These are phyloP conservation scores for Oryza officinalis DNA, from an alignment of 176 grass and related monocot species.

Conservation along the genomic window DNA sequence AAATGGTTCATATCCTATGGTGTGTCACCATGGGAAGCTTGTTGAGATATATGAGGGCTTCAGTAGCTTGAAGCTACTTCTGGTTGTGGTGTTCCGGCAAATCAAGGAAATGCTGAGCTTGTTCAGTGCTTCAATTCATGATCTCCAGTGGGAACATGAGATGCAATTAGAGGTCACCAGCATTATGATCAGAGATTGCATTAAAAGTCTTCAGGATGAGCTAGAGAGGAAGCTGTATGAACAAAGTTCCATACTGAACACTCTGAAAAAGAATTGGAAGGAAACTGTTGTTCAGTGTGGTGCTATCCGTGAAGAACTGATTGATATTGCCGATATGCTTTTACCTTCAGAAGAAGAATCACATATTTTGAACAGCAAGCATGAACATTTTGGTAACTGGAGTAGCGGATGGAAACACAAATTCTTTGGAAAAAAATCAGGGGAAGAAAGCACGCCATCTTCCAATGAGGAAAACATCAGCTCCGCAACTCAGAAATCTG, in stretches of 20 bases:
- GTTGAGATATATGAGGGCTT: constrained; percentile 62
- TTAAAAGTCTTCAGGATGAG: constrained; percentile 64
- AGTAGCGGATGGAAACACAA: constrained; percentile 72
- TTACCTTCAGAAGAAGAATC: constrained; percentile 58
- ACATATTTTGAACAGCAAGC: constrained; percentile 20
- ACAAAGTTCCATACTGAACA: constrained; percentile 58
- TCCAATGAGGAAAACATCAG: constrained; percentile 41
- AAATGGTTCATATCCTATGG: constrained; percentile 9
- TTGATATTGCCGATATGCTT: constrained; percentile 61
- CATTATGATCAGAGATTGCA: constrained; percentile 69
- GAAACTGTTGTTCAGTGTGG: constrained; percentile 63
- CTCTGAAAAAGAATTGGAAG: constrained; percentile 64
- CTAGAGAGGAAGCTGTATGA: constrained; percentile 67
- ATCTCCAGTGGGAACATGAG: constrained; percentile 69
- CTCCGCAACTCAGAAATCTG: constrained; percentile 49
- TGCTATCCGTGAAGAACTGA: constrained; percentile 69
- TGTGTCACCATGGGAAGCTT: constrained; percentile 30
- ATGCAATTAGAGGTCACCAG: constrained; percentile 72
- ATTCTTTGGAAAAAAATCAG: constrained; percentile 46
- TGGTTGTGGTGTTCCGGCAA: constrained; percentile 64
- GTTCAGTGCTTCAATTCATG: constrained; percentile 49
- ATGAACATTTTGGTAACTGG: constrained; percentile 56
- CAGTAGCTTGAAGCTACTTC: constrained; percentile 48
- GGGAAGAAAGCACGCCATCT: constrained; percentile 47
- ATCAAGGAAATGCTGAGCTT: constrained; percentile 57